A percentile compares a stretch with the other conserved stretches of the same genome.
Conservation (phyloP, 148 eudicot genomes). For the Vaccinium vitisidaea region DNA sequence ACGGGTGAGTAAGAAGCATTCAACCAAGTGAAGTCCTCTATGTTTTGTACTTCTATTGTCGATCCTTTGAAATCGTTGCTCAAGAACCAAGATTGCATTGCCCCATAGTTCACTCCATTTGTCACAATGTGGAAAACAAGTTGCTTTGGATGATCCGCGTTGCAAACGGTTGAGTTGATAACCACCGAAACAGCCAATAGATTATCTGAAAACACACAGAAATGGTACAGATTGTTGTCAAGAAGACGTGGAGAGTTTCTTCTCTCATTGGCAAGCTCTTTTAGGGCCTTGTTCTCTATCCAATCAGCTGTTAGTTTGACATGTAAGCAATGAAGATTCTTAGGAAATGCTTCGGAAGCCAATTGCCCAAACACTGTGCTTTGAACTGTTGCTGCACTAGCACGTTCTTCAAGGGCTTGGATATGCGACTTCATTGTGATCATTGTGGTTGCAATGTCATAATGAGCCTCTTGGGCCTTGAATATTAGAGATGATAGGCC, state of each 20-base stretch:
- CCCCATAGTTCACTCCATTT: slow-evolving; percentile 54
- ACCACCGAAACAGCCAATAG: slow-evolving; percentile 65
- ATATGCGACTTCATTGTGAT: slow-evolving; percentile 80
- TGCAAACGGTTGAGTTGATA: slow-evolving; percentile 67
- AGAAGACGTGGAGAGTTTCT: slow-evolving; percentile 63
- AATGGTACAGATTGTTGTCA: slow-evolving; percentile 75
- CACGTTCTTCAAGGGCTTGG: slow-evolving; percentile 83
- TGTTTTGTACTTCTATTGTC: slow-evolving; percentile 58
- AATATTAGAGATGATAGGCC: slow-evolving; percentile 55
- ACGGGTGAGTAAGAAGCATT: slow-evolving; percentile 69
- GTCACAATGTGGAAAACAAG: slow-evolving; percentile 80
- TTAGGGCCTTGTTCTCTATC: slow-evolving; percentile 42
- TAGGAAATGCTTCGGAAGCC: slow-evolving; percentile 63
- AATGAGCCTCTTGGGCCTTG: slow-evolving; percentile 76
- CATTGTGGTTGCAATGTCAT: slow-evolving; percentile 77
- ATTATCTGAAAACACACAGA: slow-evolving; percentile 79
- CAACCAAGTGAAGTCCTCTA: slow-evolving; percentile 69
- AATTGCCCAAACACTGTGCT: slow-evolving; percentile 64
- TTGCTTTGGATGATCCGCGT: slow-evolving; percentile 71
- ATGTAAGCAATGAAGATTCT: slow-evolving; percentile 60
- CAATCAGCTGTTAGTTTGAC: slow-evolving; percentile 56
- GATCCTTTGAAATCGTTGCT: slow-evolving; percentile 63
- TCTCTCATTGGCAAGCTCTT: slow-evolving; percentile 42
- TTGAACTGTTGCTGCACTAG: slow-evolving; percentile 63
- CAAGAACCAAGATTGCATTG: slow-evolving; percentile 77